Evolutionary conservation across 1,284 basidiomycete genomes (phyloP).

Genomic region (Papiliotrema laurentii): DNA sequence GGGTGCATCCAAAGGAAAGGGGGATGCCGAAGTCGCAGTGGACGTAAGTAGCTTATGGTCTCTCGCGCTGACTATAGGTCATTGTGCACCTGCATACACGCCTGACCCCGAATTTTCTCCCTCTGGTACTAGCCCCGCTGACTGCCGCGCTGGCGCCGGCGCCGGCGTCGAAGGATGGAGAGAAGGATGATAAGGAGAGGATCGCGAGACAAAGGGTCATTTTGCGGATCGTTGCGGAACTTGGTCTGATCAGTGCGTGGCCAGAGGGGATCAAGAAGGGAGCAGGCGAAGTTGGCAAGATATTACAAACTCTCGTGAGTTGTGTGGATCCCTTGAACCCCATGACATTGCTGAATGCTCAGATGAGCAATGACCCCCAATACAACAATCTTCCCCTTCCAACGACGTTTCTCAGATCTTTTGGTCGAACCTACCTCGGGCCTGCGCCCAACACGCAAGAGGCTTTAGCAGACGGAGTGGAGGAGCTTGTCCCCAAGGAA

Average conservation of each 20-base stretch:
- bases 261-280: constrained; percentile 56
- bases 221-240: constrained; percentile 79
- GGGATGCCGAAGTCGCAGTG: constrained; percentile 83
- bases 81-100: constrained; percentile 85
- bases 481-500: constrained; percentile 73
- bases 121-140: constrained; percentile 63
- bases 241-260: constrained; percentile 70
- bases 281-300: constrained; percentile 72
- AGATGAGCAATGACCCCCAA: constrained; percentile 82
- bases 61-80: constrained; percentile 54
- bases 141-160: constrained; percentile 60
- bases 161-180: constrained; percentile 49
- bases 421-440: constrained; percentile 74
- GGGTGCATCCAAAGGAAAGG: constrained; percentile 75
- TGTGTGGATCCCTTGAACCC: neutral
- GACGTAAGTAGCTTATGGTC: constrained; percentile 59
- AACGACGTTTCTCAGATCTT: constrained; percentile 77
- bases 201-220: constrained; percentile 77
- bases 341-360: constrained; percentile 12
- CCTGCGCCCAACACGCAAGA: constrained; percentile 39
- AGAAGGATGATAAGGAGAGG: constrained; percentile 84
- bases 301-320: constrained; percentile 63
- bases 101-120: constrained; percentile 73
- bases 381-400: constrained; percentile 80
- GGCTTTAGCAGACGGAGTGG: constrained; percentile 53